Base-by-base conservation (phyloP, 208 protist species). In the Novymonas esmeraldas region DNA sequence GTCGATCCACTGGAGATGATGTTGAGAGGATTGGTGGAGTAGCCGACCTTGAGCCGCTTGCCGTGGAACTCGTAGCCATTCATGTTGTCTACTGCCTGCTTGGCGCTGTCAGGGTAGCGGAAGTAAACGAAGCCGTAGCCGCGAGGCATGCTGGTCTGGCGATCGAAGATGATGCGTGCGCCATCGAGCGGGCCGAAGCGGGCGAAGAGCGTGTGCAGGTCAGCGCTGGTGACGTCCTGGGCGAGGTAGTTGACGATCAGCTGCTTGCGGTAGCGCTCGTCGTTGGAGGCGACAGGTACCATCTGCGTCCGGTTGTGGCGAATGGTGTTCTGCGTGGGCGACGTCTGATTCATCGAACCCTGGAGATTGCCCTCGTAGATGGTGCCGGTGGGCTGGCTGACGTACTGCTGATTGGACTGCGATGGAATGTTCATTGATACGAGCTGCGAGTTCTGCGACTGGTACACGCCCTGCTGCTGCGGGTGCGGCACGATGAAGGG, bases 61-160 rank as follows among this genome's bases (percentile, higher is more conserved):
- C 84, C 82, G 63, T 89, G 81, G 42, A 85, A 84, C 71, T 89
- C 80, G 59, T 79, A 84, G 3, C 87, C 84, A 62, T 87, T 89
- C 82, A 93, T 85, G 28, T 42, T 70, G 31, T 82, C 79, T 7
- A 91, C 67, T 2, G 87, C 84, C 46, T 79, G 74, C 52, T 78
- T 79, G 5, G 87, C 84, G 57, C 78, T 78, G 26, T 90, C 78
- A 3, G 75, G 76, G 46, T 88, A 55, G 33, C 66, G 74, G 70
- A 88, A 93, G 62, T 91, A 93, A 11, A 93, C 87, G 65, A 93
- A 93, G 4, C 87, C 87, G 60, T 87, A 93, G 10, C 87, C 87
- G 42, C 81, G 77, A 20, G 84, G 59, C 54, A 87, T 72, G 39
- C 73, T 78, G 2, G 87, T 93, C 59, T 88, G 82, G 24, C 79